These are phyloP conservation scores for Letharia lupina DNA, from an alignment of 495 filamentous ascomycete species.

Conservation along the genomic window DNA sequence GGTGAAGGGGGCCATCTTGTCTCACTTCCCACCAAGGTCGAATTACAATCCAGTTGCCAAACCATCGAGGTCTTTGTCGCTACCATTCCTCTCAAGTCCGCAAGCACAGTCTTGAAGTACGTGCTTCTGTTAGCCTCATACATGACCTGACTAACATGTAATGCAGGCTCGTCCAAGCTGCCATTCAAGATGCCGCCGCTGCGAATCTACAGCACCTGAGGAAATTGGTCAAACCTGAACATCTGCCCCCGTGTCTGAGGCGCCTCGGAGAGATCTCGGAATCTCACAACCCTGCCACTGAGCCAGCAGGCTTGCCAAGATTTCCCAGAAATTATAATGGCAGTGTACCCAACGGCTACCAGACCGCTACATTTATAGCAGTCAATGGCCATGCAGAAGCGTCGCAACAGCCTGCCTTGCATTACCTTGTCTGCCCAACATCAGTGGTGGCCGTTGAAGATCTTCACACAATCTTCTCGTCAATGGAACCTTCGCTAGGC, in stretches of 20 bases:
- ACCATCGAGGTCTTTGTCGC: conserved; percentile 36
- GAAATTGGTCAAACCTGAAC: conserved; percentile 64
- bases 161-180: conserved; percentile 35
- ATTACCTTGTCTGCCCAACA: conserved; percentile 39
- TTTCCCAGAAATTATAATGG: neutral
- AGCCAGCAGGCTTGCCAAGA: conserved; percentile 24
- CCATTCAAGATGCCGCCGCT: conserved; percentile 47
- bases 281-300: neutral
- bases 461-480: conserved; percentile 35
- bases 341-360: neutral
- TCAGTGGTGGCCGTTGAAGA: conserved; percentile 34
- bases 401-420: conserved; percentile 22
- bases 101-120: conserved; percentile 42
- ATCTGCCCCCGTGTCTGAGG: conserved; percentile 49
- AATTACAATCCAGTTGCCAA: conserved; percentile 15
- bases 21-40: conserved; percentile 23
- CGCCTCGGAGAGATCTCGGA: conserved; percentile 20
- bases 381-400: conserved; percentile 21
- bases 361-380: neutral
- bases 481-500: conserved; percentile 25
- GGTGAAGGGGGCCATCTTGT: conserved; percentile 11
- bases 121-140: conserved; percentile 7
- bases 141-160: neutral
- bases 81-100: conserved; percentile 38
- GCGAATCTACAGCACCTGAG: conserved; percentile 69